phyloP scores from a whole-genome alignment of 805 yeast genomes.

The Komagataella pastoris region DNA sequence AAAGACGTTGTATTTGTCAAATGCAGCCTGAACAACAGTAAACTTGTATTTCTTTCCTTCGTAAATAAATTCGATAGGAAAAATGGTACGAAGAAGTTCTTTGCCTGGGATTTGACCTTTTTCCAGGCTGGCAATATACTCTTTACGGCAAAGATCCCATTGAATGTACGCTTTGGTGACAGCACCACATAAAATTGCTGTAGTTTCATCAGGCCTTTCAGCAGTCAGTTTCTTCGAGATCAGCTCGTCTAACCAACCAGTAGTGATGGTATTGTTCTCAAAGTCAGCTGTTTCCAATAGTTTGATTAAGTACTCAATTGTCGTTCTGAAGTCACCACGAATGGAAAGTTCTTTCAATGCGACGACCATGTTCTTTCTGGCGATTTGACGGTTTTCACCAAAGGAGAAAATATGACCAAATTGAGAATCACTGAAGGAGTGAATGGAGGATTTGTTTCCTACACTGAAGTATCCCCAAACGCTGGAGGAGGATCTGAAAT shows the following conservation, averaged over 20 bases:
- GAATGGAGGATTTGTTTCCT: conserved; percentile 91
- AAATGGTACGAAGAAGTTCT: conserved; percentile 70
- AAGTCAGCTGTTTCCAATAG: conserved; percentile 93
- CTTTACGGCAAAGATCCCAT: conserved; percentile 54
- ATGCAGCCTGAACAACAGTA: conserved; percentile 88
- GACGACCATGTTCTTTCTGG: conserved; percentile 98
- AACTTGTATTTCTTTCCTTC: conserved; percentile 89
- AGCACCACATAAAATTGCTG: conserved; percentile 96
- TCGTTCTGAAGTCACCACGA: conserved; percentile 97
- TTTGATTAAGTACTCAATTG: conserved; percentile 93
- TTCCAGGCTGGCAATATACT: conserved; percentile 67
- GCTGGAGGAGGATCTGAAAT: conserved; percentile 91
- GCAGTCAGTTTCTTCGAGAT: conserved; percentile 90
- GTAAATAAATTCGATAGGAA: conserved; percentile 89
- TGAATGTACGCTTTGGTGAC: conserved; percentile 87
- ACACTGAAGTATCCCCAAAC: conserved; percentile 99
- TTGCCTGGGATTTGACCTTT: conserved; percentile 92
- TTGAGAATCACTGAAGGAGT: conserved; percentile 95
- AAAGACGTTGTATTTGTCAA: conserved; percentile 75
- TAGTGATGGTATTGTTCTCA: conserved; percentile 91
- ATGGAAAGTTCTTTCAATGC: conserved; percentile 93
- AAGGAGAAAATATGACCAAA: conserved; percentile 98
- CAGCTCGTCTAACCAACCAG: conserved; percentile 98
- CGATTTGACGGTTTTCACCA: conserved; percentile 96
- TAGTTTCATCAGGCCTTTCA: conserved; percentile 84